These are phyloP conservation scores for Guadua angustifolia DNA, from an alignment of 176 grass and related monocot genomes.

Conservation along the genomic window DNA sequence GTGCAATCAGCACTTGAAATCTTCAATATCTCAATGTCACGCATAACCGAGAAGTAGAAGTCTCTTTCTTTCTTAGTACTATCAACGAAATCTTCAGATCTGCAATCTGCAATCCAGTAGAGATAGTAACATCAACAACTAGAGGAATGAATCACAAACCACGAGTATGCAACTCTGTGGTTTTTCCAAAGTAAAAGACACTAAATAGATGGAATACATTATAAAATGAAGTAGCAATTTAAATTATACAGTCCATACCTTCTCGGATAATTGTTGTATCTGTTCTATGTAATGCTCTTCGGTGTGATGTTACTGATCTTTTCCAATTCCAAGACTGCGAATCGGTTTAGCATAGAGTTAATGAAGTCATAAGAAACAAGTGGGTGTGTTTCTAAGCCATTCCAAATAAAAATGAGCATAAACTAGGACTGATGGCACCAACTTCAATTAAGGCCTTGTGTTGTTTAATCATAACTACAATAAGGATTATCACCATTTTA, in stretches of 20 bases:
- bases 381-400: too few relatives aligned
- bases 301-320: constrained; percentile 39
- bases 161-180: neutral
- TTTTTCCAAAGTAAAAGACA: constrained; percentile 1
- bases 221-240: neutral
- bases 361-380: neutral
- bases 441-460: neutral
- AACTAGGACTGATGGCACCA: neutral
- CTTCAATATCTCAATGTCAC: constrained; percentile 84
- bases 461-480: neutral
- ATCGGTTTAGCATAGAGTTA: constrained; percentile 15
- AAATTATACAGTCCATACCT: constrained; percentile 38
- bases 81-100: constrained; percentile 67
- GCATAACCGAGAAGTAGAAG: constrained; percentile 84
- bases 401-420: constrained; percentile 6
- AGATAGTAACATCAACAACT: constrained; percentile 29
- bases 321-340: constrained; percentile 53
- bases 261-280: constrained; percentile 63
- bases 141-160: neutral
- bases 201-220: neutral
- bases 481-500: neutral
- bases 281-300: constrained; percentile 59
- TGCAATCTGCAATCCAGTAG: constrained; percentile 53
- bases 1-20: too few relatives aligned
- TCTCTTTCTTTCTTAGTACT: constrained; percentile 81